Percentiles rank a stretch among this genome's conserved stretches.
Evolutionary conservation across 2,329 filamentous ascomycete species (phyloP).

Genomic region (Sporothrix variecibatus): DNA sequence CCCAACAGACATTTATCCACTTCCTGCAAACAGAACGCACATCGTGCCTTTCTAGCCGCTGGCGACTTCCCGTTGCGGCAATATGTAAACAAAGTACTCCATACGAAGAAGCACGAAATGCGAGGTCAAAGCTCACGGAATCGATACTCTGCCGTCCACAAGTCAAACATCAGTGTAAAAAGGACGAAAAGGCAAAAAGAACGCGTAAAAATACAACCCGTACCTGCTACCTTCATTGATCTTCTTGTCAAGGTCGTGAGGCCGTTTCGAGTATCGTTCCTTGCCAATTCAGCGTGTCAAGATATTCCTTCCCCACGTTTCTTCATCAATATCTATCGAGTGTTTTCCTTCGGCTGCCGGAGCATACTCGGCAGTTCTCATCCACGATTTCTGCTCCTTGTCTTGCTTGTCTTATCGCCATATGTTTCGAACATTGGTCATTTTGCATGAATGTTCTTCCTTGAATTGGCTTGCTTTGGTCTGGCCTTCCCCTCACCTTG

Average conservation of each 20-base stretch:
- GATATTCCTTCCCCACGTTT: neutral
- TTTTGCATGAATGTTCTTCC: neutral
- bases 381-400: neutral
- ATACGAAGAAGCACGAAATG: neutral
- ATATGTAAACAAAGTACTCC: neutral
- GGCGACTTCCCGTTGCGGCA: neutral
- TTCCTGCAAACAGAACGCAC: neutral
- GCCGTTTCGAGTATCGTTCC: neutral
- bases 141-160: neutral
- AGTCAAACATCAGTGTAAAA: neutral
- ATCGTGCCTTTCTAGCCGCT: neutral
- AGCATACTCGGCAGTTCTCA: neutral
- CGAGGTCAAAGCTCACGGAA: conserved; percentile 10
- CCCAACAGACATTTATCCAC: neutral
- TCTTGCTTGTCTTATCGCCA: neutral
- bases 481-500: neutral
- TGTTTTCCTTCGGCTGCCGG: neutral
- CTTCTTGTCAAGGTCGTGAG: neutral
- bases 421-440: neutral
- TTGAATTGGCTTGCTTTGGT: neutral
- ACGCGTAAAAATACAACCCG: neutral
- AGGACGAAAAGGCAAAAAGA: neutral
- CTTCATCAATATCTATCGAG: neutral
- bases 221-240: neutral
- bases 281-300: neutral